Evolutionary conservation across 148 eudicot genomes (phyloP).

Genomic region (Cornus kousa): DNA sequence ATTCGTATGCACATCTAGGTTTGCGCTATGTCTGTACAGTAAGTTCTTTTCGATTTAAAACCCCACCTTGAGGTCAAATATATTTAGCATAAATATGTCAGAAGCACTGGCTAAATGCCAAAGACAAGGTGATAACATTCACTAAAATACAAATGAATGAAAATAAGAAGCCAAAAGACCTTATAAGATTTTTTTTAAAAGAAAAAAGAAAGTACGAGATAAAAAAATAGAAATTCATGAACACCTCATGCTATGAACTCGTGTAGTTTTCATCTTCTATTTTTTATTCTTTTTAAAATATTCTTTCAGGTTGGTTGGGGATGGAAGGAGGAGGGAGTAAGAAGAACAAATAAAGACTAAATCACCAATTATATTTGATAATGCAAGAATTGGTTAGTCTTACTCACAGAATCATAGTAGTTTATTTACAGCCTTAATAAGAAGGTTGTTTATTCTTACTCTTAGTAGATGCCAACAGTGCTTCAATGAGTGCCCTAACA

Average conservation of each 20-base stretch:
- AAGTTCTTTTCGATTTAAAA: not conserved
- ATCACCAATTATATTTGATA: not conserved
- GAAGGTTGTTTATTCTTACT: not conserved
- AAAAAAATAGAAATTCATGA: not conserved
- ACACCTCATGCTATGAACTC: not conserved
- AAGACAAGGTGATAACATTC: not conserved
- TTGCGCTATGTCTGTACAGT: not conserved
- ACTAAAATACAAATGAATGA: not conserved
- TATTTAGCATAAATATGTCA: not conserved
- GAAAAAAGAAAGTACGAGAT: not conserved
- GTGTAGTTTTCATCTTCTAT: not conserved
- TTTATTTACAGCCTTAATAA: not conserved
- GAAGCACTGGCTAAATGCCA: not conserved
- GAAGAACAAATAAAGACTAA: too few relatives aligned
- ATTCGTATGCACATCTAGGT: not conserved
- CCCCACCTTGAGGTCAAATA: not conserved
- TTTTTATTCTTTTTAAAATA: too few relatives aligned
- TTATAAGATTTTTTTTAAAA: too few relatives aligned
- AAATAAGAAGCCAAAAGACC: not conserved
- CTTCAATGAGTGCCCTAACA: not conserved
- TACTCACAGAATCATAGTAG: too few relatives aligned
- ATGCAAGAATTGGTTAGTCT: not conserved
- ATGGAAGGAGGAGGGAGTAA: too few relatives aligned
- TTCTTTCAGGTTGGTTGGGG: too few relatives aligned
- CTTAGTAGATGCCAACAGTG: not conserved